Evolutionary conservation across 2,329 filamentous ascomycete genomes (phyloP), one percentile per base, ranked within the genome.

Genomic region (Botryosphaeria dothidea): DNA sequence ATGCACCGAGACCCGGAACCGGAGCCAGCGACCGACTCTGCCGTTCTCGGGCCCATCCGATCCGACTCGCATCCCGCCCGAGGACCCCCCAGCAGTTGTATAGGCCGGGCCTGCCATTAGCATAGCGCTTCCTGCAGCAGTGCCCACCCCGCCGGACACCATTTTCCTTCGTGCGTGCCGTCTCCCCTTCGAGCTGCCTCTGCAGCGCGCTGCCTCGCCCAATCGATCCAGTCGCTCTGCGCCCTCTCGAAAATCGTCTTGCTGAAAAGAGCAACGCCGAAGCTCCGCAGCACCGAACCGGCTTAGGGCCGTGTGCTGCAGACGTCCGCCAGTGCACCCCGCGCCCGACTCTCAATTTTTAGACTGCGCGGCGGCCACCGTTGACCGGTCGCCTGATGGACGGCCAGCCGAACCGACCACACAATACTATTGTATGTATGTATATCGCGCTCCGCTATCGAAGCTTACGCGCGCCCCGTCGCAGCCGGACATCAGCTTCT

Each of bases 191-290:
- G 7, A 45, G 25, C 17, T 29, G 7, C 31, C 3, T 34, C 23
- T 38, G 51, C n/a, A 45, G 36, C 23, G n/a, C 23, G 36, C 17
- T 17, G 54, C 27, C 38, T n/a, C 31, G 56, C 19, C 56, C 56
- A 60, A 60, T 60, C 56, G 43, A 21, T 31, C 27, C 25, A 4
- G 17, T 9, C 56, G n/a, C 41, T 23, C n/a, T 45, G n/a, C 56
- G 56, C 41, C 56, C 38, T 19, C 56, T 60, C 19, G 56, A 48
- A 23, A 46, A 60, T 60, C 56, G n/a, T 60, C 56, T 60, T 60
- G 56, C 56, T 45, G 25, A 25, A 60, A 60, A 21, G 17, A 46
- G 56, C 23, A 60, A 25, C 56, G 13, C 27, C 56, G 56, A 15
- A 34, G 56, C 56, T 60, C 56, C 56, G 56, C 56, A 31, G 17